Evolutionary conservation across 2,329 filamentous ascomycete genomes (phyloP), one percentile per base, ranked within the genome.

Genomic region (Camillea tinctor): DNA sequence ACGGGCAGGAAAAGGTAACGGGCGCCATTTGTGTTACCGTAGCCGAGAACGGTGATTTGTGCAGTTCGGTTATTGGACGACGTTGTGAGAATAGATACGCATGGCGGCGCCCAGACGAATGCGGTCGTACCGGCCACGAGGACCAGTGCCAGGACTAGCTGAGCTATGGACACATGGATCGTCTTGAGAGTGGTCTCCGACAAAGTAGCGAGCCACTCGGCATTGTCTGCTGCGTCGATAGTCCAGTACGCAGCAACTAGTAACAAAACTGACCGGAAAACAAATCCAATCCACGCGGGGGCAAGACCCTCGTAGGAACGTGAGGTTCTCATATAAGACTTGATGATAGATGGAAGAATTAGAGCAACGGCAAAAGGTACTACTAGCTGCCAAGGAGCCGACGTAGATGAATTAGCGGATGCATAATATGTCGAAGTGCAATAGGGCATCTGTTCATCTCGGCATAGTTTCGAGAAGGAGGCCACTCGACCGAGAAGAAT

Each of bases 381-480:
- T 7, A 81, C 75, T 19, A 97, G 82, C 74, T 98, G 94, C 92
- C 93, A 97, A 1, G 88, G 84, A 1, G 94, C 91, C 2, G 94
- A 97, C 1, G 93, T 98, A 0, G 95, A 98, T 0, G 94, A 97
- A 2, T 89, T 91, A 9, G 89, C 86, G 0, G 94, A 97, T 4
- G 93, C 90, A 72, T 99, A 99, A 79, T 97, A 99, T 0, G 95
- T 97, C 1, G 94, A 97, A 57, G 86, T 87, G 80, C 95, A 99
- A 77, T 90, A 96, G 0, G 95, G 95, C 92, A 98, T 97, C 77
- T 99, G 95, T 77, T 99, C 95, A 75, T 99, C 95, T 60, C 95
- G 89, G 73, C 95, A 99, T 20, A 99, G 87, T 66, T 93, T 91
- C 9, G 95, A 97, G 66, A 94, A 88, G 1, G 93, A 96, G 0